Evolutionary conservation across 148 eudicot species (phyloP).

Genomic region (Rhododendron henanense): DNA sequence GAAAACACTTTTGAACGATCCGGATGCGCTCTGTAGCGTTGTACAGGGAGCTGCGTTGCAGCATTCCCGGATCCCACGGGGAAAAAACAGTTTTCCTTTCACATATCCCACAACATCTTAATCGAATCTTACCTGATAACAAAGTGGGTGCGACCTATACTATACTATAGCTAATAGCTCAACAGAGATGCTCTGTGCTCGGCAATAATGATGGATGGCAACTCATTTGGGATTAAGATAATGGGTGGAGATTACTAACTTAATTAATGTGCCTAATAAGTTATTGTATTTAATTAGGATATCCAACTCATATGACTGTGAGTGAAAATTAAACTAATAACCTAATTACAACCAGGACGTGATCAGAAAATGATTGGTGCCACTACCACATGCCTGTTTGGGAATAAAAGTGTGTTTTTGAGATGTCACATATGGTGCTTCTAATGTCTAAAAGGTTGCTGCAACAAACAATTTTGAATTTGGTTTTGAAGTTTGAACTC

Average conservation of each 20-base stretch:
- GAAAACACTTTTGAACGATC: no score
- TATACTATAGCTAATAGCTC: not conserved
- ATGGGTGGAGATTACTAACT: not conserved
- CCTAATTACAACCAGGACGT: not conserved
- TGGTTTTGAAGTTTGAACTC: not conserved
- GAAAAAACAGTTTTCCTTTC: not conserved
- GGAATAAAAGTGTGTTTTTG: not conserved
- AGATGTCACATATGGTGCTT: not conserved
- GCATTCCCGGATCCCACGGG: not conserved
- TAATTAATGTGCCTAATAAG: not conserved
- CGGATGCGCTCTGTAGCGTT: accelerated
- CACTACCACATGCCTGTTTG: not conserved
- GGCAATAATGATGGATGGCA: not conserved
- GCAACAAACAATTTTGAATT: not conserved
- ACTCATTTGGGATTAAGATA: not conserved
- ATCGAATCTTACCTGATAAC: not conserved
- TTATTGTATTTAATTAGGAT: not conserved
- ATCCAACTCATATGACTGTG: not conserved
- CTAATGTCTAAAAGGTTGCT: not conserved
- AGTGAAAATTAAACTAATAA: not conserved
- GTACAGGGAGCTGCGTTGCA: no score
- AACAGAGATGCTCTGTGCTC: not conserved
- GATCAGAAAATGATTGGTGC: not conserved
- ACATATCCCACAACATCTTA: not conserved
- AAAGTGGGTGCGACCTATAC: not conserved